Evolutionary conservation across 2,329 filamentous ascomycete species (phyloP).

Genomic region (Metarhizium robertsii): DNA sequence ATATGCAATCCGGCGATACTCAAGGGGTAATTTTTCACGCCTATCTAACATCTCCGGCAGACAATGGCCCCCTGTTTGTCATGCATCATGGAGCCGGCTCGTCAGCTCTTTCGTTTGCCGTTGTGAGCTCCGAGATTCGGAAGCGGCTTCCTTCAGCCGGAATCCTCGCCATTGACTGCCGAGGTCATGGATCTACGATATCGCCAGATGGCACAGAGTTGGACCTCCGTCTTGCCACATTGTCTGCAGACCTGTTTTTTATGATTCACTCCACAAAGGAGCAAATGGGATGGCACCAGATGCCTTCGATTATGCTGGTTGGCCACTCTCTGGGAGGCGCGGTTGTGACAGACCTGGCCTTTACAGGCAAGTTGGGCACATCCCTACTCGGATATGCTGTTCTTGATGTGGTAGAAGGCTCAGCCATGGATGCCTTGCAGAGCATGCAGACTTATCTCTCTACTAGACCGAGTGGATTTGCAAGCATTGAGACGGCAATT

Average conservation of each 20-base stretch:
- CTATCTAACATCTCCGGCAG: slow-evolving; percentile 75
- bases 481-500: slow-evolving; percentile 68
- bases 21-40: slow-evolving; percentile 62
- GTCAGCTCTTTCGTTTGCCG: slow-evolving; percentile 84
- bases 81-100: slow-evolving; percentile 93
- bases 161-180: slow-evolving; percentile 74
- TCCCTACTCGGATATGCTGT: slow-evolving; percentile 78
- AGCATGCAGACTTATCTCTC: slow-evolving; percentile 91
- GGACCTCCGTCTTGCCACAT: slow-evolving; percentile 63
- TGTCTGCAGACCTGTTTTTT: slow-evolving; percentile 63
- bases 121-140: slow-evolving; percentile 67
- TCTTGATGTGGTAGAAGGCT: slow-evolving; percentile 91
- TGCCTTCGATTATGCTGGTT: slow-evolving; percentile 75
- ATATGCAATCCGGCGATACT: slow-evolving; percentile 43
- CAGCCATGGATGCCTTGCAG: slow-evolving; percentile 86
- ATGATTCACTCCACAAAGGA: slow-evolving; percentile 59
- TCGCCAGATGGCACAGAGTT: slow-evolving; percentile 30
- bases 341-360: slow-evolving; percentile 79
- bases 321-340: slow-evolving; percentile 91
- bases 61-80: slow-evolving; percentile 73
- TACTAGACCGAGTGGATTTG: slow-evolving; percentile 69
- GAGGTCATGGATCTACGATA: slow-evolving; percentile 73
- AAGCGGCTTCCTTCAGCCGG: slow-evolving; percentile 72
- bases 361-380: slow-evolving; percentile 52
- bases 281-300: slow-evolving; percentile 60